These are phyloP conservation scores for Cryphonectria naterciae DNA, from an alignment of 2,329 filamentous ascomycete species.

Conservation along the genomic window DNA sequence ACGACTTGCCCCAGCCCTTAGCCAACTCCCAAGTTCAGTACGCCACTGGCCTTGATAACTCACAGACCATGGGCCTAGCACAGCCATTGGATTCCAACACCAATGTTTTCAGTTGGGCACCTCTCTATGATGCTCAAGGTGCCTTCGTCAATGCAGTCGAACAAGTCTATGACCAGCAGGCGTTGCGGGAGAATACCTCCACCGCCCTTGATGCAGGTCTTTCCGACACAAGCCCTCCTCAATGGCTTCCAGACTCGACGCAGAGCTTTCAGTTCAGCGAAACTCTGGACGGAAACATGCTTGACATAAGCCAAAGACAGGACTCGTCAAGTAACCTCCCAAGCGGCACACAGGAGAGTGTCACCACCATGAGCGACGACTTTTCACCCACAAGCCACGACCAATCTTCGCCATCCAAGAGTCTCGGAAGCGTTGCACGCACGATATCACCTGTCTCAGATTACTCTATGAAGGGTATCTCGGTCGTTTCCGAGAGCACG, in stretches of 20 bases:
- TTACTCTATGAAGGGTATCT: conserved; percentile 4
- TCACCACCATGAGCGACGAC: neutral
- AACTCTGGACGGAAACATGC: neutral
- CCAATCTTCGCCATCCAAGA: conserved; percentile 4
- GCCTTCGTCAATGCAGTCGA: neutral
- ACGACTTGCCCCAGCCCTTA: neutral
- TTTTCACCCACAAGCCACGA: neutral
- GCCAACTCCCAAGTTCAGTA: neutral
- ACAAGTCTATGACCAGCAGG: conserved; percentile 12
- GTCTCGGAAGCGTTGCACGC: neutral
- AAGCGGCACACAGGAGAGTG: neutral
- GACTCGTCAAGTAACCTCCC: neutral
- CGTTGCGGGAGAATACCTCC: neutral
- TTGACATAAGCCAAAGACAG: neutral
- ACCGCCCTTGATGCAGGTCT: neutral
- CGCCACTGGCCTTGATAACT: neutral
- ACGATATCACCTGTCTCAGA: conserved; percentile 7
- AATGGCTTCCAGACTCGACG: neutral
- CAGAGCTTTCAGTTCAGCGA: neutral
- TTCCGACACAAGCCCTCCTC: neutral
- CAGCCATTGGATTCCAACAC: neutral
- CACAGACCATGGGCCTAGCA: neutral
- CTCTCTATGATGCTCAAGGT: conserved; percentile 5
- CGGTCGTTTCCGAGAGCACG: neutral
- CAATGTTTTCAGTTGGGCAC: neutral